These are phyloP conservation scores for Blastobotrys attinorum DNA, from an alignment of 805 yeast species.

Conservation along the genomic window DNA sequence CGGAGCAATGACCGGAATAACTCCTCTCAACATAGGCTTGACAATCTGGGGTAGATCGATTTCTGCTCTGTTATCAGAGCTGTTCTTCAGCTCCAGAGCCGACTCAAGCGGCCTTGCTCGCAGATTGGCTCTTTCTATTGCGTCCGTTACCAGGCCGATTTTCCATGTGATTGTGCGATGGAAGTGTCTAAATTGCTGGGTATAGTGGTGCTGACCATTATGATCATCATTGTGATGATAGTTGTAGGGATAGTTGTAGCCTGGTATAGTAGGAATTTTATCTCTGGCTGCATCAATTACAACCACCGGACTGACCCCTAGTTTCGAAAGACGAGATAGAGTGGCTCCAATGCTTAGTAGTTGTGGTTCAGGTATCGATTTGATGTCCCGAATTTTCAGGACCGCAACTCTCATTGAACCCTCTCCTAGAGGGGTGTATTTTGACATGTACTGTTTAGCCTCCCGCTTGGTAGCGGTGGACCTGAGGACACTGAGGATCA, in stretches of 20 bases:
- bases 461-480: constrained; percentile 93
- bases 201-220: constrained; percentile 18
- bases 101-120: constrained; percentile 30
- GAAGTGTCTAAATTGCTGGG: constrained; percentile 23
- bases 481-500: constrained; percentile 75
- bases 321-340: constrained; percentile 42
- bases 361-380: constrained; percentile 13
- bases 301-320: constrained; percentile 72
- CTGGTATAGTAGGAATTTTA: no score
- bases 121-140: constrained; percentile 15
- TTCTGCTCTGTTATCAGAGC: constrained; percentile 10
- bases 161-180: constrained; percentile 16
- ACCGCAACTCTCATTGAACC: constrained; percentile 42
- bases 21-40: constrained; percentile 37
- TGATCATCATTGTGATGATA: constrained; percentile 11
- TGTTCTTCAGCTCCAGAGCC: constrained; percentile 33
- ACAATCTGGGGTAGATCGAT: constrained; percentile 33
- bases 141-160: constrained; percentile 13
- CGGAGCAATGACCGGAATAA: constrained; percentile 51
- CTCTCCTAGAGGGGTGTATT: constrained; percentile 42
- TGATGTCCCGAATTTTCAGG: constrained; percentile 39
- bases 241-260: no score
- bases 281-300: constrained; percentile 40
- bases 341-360: constrained; percentile 44
- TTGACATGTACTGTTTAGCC: constrained; percentile 69